These are phyloP conservation scores for Magnusiomyces paraingens DNA, from an alignment of 1,139 yeast species.

Conservation along the genomic window DNA sequence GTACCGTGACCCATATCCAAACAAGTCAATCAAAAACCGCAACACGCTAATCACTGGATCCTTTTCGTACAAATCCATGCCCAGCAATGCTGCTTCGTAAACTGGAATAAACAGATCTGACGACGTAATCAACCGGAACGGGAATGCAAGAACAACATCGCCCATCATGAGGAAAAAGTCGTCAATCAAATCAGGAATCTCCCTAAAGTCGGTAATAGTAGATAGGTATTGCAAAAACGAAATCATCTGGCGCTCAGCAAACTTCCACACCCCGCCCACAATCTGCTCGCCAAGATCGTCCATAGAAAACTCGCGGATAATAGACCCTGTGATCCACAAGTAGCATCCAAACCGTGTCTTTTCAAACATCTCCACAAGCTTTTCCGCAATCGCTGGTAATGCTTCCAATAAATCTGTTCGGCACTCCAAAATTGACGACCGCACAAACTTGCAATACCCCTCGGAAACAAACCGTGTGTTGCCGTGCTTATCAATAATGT, in stretches of 20 bases:
- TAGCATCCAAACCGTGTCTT: constrained; percentile 71
- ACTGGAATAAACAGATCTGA: constrained; percentile 49
- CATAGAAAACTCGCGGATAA: constrained; percentile 70
- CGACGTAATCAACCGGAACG: constrained; percentile 54
- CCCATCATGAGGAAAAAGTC: constrained; percentile 82
- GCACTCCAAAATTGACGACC: constrained; percentile 61
- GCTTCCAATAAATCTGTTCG: constrained; percentile 57
- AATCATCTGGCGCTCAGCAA: constrained; percentile 42
- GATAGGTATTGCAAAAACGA: constrained; percentile 38
- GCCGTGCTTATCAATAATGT: constrained; percentile 50
- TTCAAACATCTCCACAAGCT: constrained; percentile 62
- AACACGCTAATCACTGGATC: constrained; percentile 67
- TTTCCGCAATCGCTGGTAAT: constrained; percentile 56
- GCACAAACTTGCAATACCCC: constrained; percentile 61
- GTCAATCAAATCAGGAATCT: constrained; percentile 65
- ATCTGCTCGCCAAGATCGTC: constrained; percentile 37
- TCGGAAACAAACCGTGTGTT: constrained; percentile 55
- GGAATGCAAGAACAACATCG: constrained; percentile 75
- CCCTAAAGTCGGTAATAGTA: constrained; percentile 12
- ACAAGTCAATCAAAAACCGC: constrained; percentile 70
- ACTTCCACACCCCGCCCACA: constrained; percentile 45
- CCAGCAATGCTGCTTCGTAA: constrained; percentile 53
- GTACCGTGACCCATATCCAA: constrained; percentile 74
- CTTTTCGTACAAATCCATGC: constrained; percentile 54
- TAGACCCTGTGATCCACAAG: constrained; percentile 83